Percentiles rank a stretch among this genome's conserved stretches.
Evolutionary conservation across 2,329 filamentous ascomycete species (phyloP).

Genomic region (Neonectria faginata): DNA sequence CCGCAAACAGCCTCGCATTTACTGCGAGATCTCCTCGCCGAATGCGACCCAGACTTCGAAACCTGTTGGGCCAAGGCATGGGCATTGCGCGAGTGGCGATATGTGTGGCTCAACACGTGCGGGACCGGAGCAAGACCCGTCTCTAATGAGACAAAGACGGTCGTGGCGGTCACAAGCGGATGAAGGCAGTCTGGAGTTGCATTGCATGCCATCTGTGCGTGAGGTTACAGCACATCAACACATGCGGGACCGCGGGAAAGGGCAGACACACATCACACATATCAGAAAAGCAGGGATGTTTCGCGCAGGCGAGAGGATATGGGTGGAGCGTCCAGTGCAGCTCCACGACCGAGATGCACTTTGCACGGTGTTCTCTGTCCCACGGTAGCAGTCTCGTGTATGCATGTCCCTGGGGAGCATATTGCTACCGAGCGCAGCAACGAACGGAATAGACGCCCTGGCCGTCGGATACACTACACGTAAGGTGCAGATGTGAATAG

Average conservation of each 20-base stretch:
- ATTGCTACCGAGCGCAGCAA: background rate
- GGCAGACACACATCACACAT: background rate
- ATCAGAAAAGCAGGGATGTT: background rate
- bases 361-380: background rate
- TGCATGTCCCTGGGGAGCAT: background rate
- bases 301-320: background rate
- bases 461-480: background rate
- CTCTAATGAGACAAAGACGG: background rate
- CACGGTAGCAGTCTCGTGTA: background rate
- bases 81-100: background rate
- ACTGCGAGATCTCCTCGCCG: too few relatives aligned
- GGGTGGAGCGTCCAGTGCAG: background rate
- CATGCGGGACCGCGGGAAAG: background rate
- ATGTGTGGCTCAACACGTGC: background rate
- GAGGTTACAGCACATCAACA: background rate
- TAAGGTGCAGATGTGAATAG: background rate
- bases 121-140: background rate
- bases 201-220: background rate
- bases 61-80: background rate
- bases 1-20: conserved; percentile 6
- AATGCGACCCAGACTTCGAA: background rate
- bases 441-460: background rate
- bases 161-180: background rate
- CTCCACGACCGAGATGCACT: background rate
- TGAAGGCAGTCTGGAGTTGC: background rate